Conservation (phyloP, 352 stramenopile genomes). For the Phytophthora kernoviae region DNA sequence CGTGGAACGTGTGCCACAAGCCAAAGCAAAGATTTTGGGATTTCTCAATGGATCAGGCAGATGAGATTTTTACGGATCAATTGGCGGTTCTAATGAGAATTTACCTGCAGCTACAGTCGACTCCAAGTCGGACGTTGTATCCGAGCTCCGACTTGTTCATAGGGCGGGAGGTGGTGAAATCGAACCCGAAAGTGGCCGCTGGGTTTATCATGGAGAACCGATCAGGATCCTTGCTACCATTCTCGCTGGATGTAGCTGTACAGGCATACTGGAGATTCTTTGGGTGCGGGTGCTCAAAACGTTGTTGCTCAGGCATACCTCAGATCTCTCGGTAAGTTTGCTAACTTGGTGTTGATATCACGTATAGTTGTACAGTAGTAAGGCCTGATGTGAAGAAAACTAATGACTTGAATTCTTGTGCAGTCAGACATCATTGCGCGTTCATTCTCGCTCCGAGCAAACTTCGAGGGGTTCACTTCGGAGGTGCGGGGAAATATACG, state of each 20-base stretch:
- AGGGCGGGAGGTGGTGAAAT: constrained; percentile 13
- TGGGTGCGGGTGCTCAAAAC: constrained; percentile 6
- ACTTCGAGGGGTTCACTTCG: constrained; percentile 15
- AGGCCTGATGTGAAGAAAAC: too few species aligned
- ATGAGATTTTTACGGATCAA: constrained; percentile 22
- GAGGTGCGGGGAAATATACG: constrained; percentile 11
- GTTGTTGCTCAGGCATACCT: neutral
- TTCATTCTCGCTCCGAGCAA: constrained; percentile 10
- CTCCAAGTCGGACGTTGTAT: constrained; percentile 1
- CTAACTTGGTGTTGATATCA: too few species aligned
- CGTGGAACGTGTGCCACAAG: neutral
- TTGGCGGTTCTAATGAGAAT: constrained; percentile 11
- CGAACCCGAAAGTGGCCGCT: constrained; percentile 9
- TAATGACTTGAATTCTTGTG: neutral
- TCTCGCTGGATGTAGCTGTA: constrained; percentile 16
- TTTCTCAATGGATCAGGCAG: neutral
- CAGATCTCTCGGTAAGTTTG: constrained; percentile 9
- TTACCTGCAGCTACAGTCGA: constrained; percentile 4
- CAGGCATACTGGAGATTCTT: constrained; percentile 29
- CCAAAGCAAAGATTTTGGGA: constrained; percentile 1
- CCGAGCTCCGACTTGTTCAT: constrained; percentile 10
- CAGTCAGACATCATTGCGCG: constrained; percentile 11
- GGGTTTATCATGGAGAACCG: constrained; percentile 10
- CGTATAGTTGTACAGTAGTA: too few species aligned
- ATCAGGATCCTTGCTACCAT: constrained; percentile 11